phyloP scores from a whole-genome alignment of 441 rosid species.

The Erodium chrysanthum region DNA sequence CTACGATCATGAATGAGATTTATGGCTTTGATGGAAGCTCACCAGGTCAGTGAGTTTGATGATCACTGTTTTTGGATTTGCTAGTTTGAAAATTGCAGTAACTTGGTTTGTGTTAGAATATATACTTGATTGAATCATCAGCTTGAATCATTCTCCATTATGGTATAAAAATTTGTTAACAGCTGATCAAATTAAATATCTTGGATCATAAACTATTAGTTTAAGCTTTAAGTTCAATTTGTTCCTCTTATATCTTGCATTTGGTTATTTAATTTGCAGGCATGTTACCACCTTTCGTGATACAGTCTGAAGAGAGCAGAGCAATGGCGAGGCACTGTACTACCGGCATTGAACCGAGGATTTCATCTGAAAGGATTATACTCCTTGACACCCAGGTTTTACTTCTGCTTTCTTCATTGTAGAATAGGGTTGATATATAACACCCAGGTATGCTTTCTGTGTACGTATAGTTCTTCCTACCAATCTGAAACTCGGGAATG shows the following conservation, averaged over 20 bases:
- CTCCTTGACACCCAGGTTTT: constrained; percentile 72
- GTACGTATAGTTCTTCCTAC: not conserved
- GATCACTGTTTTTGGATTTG: not conserved
- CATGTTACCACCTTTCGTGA: constrained; percentile 56
- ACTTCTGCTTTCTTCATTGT: not conserved
- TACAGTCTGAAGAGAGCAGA: constrained; percentile 55
- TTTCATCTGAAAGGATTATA: constrained; percentile 60
- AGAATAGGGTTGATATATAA: not conserved
- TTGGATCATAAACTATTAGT: not conserved
- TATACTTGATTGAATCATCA: not conserved
- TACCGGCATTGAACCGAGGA: constrained; percentile 65
- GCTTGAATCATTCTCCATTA: not conserved
- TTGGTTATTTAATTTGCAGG: constrained; percentile 32
- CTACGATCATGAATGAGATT: constrained; percentile 68
- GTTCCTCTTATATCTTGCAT: not conserved
- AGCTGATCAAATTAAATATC: not conserved
- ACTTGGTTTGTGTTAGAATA: not conserved
- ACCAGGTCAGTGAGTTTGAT: constrained; percentile 33
- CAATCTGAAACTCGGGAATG: not conserved
- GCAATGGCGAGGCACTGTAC: constrained; percentile 64
- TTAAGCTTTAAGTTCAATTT: not conserved
- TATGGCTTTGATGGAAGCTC: constrained; percentile 63
- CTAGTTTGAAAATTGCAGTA: not conserved
- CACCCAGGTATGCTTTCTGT: not conserved
- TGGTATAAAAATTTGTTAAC: not conserved